These are phyloP conservation scores for Delphinella strobiligena DNA, from an alignment of 2,329 filamentous ascomycete species.

Conservation along the genomic window DNA sequence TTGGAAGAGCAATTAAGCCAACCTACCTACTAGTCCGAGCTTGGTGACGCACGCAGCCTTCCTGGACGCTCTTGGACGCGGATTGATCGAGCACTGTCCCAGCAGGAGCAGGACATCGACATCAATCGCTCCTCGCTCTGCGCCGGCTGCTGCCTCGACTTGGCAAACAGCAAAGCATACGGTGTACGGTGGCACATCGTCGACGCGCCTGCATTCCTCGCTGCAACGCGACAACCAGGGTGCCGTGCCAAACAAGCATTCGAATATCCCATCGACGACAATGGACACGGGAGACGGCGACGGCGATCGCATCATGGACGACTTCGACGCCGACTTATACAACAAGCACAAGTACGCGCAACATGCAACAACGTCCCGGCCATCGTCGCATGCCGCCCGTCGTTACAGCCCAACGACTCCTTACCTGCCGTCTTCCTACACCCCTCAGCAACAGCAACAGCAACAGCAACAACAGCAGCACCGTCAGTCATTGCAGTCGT, in stretches of 20 bases:
- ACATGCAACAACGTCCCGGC: constrained; percentile 58
- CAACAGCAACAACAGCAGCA: constrained; percentile 19
- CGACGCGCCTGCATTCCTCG: neutral
- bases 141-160: too few species aligned
- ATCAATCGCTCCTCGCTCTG: too few species aligned
- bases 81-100: too few species aligned
- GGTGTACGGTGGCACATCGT: neutral
- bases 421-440: constrained; percentile 44
- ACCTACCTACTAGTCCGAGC: neutral
- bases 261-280: too few species aligned
- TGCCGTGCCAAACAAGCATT: too few species aligned
- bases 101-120: too few species aligned
- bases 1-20: neutral
- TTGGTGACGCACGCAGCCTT: neutral
- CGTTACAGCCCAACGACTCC: constrained; percentile 95
- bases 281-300: constrained; percentile 23
- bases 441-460: constrained; percentile 19
- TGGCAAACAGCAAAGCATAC: too few species aligned
- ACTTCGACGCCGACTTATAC: constrained; percentile 60
- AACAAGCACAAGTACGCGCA: constrained; percentile 78
- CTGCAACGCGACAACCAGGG: neutral
- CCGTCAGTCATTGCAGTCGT: constrained; percentile 34
- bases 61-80: too few species aligned
- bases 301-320: constrained; percentile 58
- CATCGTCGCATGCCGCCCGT: constrained; percentile 70